Base-by-base conservation (phyloP, 2,329 filamentous ascomycete genomes). In the Colletotrichum aenigma region DNA sequence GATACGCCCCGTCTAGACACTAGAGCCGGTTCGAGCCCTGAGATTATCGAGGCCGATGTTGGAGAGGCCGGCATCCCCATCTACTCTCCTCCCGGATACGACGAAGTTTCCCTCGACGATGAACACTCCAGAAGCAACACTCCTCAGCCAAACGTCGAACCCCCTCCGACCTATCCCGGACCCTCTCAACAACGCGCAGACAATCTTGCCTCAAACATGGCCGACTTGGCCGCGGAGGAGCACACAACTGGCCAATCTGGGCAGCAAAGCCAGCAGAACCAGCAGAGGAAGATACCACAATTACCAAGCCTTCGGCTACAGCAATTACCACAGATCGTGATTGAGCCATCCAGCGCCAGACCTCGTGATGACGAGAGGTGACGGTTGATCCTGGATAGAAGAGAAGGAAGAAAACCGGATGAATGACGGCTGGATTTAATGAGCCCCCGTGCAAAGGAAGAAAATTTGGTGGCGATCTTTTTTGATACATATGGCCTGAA, bases 311-410 rank as follows among this genome's bases (percentile, higher is more conserved):
- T 92, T 78, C 85, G 87, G 64, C 84, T 92, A 36, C 79, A 82
- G 21, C 81, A 81, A 32, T 81, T 93, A 30, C 91, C 91, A 4
- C 87, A 89, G 77, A 93, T 93, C 79, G 87, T 92, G 30, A 88
- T 92, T 64, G 89, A 92, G 79, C 89, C 89, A n/a, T 89, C 87
- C 28, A 87, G 84, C 52, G 77, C 77, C 36, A 75, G 71, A 32
- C 72, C 77, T 34, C 62, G 58, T 21, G 58, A 66, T 18, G 76
- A 77, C 32, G 76, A 74, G 34, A 76, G 74, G 66, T 76, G 66
- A 62, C 43, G 9, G 26, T 7, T 26, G n/a, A 12, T 7, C 15
- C 56, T 30, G 34, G 34, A 30, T 18, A 48, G 26, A 8, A 30
- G 13, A 34, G n/a, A 32, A 56, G 24, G 28, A 28, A 64, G n/a